These are phyloP conservation scores for Parmales sp. DNA, from an alignment of 108 stramenopile genomes.

Conservation along the genomic window DNA sequence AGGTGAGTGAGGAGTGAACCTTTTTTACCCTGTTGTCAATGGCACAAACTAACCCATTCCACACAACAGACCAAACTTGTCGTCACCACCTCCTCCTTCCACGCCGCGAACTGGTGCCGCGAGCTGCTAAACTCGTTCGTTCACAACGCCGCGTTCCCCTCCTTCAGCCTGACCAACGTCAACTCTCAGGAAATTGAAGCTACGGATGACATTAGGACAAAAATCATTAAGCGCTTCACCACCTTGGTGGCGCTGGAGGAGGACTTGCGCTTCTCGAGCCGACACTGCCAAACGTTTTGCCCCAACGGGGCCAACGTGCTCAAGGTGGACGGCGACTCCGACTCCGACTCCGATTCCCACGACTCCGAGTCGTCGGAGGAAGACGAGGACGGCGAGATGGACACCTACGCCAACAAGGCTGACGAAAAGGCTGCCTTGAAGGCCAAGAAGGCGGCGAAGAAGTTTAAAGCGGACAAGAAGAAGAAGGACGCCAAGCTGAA, in stretches of 20 bases:
- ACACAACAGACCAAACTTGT: slow-evolving; percentile 16
- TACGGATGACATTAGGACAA: slow-evolving; percentile 16
- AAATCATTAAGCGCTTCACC: slow-evolving; percentile 22
- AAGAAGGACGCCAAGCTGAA: slow-evolving; percentile 29
- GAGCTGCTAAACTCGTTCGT: slow-evolving; percentile 40
- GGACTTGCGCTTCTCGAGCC: slow-evolving; percentile 28
- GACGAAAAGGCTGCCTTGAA: too few relatives aligned
- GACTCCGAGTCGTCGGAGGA: not conserved
- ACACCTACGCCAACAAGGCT: too few relatives aligned
- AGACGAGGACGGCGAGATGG: not conserved
- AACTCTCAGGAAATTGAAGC: not conserved
- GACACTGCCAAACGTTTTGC: slow-evolving; percentile 28
- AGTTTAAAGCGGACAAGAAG: slow-evolving; percentile 25
- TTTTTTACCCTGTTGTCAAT: too few relatives aligned
- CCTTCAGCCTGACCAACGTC: not conserved
- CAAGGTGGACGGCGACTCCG: too few relatives aligned
- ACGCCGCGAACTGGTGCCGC: slow-evolving; percentile 34
- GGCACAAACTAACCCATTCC: not conserved
- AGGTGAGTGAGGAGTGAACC: too few relatives aligned
- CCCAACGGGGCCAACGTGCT: slow-evolving; percentile 13
- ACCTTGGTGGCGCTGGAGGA: slow-evolving; percentile 34
- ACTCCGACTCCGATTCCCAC: too few relatives aligned
- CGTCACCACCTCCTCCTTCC: slow-evolving; percentile 26
- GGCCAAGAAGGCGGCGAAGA: too few relatives aligned
- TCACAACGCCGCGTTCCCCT: slow-evolving; percentile 18